A percentile compares a stretch with the other conserved stretches of the same genome.
Conservation (phyloP, 1,284 basidiomycete species). For the Tylopilus sp. region DNA sequence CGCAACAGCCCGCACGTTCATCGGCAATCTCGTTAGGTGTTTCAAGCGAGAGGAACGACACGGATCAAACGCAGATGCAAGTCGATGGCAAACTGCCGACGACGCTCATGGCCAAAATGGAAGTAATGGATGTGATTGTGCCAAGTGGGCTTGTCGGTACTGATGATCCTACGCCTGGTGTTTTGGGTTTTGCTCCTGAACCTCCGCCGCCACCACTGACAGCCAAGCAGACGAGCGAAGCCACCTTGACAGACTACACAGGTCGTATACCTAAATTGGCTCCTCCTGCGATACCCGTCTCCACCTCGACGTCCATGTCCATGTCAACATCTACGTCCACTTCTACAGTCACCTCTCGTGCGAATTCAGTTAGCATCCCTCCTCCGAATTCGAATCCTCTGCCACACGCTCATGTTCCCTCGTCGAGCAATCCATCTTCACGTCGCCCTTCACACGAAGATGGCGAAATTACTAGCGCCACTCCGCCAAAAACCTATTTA, state of each 20-base stretch:
- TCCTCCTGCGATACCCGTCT: constrained; percentile 1
- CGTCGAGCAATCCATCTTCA: constrained; percentile 15
- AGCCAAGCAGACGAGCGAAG: constrained; percentile 20
- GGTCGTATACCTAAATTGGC: not conserved
- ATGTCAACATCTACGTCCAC: constrained; percentile 26
- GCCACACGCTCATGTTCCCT: not conserved
- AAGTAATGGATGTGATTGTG: constrained; percentile 29
- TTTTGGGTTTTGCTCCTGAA: constrained; percentile 32
- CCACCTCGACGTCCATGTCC: constrained; percentile 15
- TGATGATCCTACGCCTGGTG: constrained; percentile 23
- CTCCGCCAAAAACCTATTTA: constrained; percentile 35
- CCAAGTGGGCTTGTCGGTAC: constrained; percentile 19
- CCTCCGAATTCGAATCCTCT: constrained; percentile 6
- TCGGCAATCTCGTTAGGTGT: constrained; percentile 1
- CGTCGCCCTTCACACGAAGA: constrained; percentile 46
- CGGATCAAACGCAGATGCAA: constrained; percentile 11
- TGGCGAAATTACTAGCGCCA: constrained; percentile 47
- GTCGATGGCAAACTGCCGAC: constrained; percentile 2
- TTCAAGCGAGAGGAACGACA: constrained; percentile 1
- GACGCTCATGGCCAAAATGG: constrained; percentile 34
- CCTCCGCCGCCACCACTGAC: constrained; percentile 35
- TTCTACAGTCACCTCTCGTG: constrained; percentile 27
- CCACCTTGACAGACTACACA: constrained; percentile 6
- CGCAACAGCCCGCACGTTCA: constrained; percentile 2
- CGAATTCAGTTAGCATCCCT: constrained; percentile 26